Evolutionary conservation across 1,139 yeast genomes (phyloP), one percentile per base, ranked within the genome.

Genomic region (Pichia sp.): DNA sequence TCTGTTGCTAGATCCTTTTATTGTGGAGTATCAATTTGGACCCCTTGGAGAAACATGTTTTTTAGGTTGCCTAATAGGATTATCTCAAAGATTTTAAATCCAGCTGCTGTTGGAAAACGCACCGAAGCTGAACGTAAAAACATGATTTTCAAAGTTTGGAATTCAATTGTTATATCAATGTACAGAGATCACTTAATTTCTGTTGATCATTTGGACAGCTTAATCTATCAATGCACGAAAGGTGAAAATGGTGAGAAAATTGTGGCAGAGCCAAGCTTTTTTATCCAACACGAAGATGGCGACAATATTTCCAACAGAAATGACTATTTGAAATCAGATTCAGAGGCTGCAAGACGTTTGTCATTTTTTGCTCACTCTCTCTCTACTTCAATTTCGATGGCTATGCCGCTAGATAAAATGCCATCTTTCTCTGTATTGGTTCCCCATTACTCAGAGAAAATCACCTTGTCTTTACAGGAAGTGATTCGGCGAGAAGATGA

Each of bases 271-370:
- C 99, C 99, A 64, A 92, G 97, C 55, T 93, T 93, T 84, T 93
- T 93, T 68, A 96, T 92, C 60, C 86, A 96, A 60, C 98, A 93
- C 75, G 98, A 93, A 74, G 98, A 93, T 73, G 77, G 74, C 52
- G 63, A 63, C 29, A 59, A 56, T 40, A 50, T 58, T 12, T 55
- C 56, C 24, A 58, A 52, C 29, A 55, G 53, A 10, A 58, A 55
- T 41, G 41, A 38, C 4, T 46, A 38, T 44, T 47, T 50, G 31
- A 33, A 24, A 34, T 36, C 44, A 69, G 84, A 61, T 73, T 90
- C 97, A 51, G 99, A 93, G 75, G 99, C 99, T 61, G 99, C 93
- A 77, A 90, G 99, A 78, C 95, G 99, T 83, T 91, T 93, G 66
- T 89, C 97, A 56, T 93, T 93, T 86, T 93, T 93, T 75, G 99